phyloP scores from a whole-genome alignment of 495 filamentous ascomycete genomes.

The Aspergillus heteromorphus region DNA sequence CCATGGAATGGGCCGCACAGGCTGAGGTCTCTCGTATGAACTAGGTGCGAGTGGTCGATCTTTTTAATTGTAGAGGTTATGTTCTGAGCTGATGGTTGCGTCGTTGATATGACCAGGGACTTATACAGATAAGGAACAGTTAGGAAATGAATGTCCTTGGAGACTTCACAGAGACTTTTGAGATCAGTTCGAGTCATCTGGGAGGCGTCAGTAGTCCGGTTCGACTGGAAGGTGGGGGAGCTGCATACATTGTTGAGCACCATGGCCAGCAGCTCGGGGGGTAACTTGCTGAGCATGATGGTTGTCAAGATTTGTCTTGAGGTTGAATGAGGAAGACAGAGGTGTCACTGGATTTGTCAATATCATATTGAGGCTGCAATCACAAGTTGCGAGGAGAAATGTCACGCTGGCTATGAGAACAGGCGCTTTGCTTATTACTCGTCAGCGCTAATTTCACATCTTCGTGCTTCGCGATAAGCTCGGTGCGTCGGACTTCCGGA shows the following conservation, averaged over 20 bases:
- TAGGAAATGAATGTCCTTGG: background rate
- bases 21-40: background rate
- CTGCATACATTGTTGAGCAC: background rate
- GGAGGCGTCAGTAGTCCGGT: background rate
- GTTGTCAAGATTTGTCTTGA: background rate
- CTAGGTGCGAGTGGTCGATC: background rate
- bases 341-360: background rate
- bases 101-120: background rate
- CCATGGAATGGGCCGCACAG: background rate
- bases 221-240: background rate
- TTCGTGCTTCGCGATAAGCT: too few species aligned
- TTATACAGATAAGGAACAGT: background rate
- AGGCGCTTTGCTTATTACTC: too few species aligned
- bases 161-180: background rate
- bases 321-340: background rate
- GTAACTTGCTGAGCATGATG: background rate
- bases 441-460: too few species aligned
- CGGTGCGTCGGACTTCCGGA: too few species aligned
- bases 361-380: background rate
- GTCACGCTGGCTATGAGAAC: too few species aligned
- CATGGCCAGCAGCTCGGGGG: background rate
- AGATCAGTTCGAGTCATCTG: background rate
- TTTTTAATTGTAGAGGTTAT: background rate
- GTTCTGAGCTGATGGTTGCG: background rate
- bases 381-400: too few species aligned